Base-by-base conservation (phyloP, 306 rosid genomes). In the Dicorynia guianensis region DNA sequence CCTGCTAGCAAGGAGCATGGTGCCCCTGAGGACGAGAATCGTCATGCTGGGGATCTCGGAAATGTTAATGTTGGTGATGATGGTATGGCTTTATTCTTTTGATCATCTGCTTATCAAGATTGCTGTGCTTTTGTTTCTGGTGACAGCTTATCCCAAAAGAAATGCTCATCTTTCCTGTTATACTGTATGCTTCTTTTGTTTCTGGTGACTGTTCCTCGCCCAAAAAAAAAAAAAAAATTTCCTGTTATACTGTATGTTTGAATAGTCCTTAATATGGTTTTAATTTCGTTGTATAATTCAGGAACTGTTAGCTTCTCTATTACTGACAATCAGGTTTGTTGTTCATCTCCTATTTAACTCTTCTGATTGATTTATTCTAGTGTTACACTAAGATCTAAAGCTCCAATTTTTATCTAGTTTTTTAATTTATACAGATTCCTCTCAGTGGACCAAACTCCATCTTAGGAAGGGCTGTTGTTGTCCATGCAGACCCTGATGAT, bases 21-120 rank as follows among this genome's bases (percentile, higher is more conserved):
- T 76, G 82, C 96, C 33, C 99, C 98, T 46, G 91, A 76, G 44
- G 99, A 96, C 50, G 91, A 64, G 72, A 69, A 1, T 67, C 97
- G 99, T 14, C 99, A 92, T 81, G 97, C 97, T 71, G 99, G 99
- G 53, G 99, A 96, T 85, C 88, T 96, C 15, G 99, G 99, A 82
- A 96, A 96, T 62, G 48, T 96, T 71, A 85, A 78, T 67, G 99
- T 74, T 1, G 98, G 92, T 19, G 93, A 79, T 52, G 97, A 92
- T 63, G 99, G 99, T 96, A 86, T 62, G 80, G 5, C 19, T 78
- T 49, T 71, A 43, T 63, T 79, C 33, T 65, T 11, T 25, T 15
- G 19, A 20, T 58, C 36, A 39, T 25, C 47, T 54, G 6, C 34
- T 75, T 76, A 34, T 62, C 33, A 39, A 18, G 71, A 39, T 72